Base-by-base conservation (phyloP, 75 land plant genomes). In the Selaginella moellendorffii region DNA sequence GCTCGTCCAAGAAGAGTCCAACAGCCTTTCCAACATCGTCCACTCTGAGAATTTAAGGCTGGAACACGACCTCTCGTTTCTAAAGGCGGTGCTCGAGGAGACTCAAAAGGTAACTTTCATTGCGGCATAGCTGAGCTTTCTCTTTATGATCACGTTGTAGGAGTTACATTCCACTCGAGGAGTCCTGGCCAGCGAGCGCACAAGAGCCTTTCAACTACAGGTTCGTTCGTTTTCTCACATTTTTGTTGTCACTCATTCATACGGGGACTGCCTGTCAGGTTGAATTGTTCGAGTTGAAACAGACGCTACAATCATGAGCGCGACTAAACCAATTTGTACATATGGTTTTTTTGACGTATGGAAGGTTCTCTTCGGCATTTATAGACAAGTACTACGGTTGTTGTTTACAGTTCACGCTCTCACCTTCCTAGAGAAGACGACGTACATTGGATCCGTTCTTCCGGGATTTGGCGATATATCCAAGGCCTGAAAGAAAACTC, bases 41-140 rank as follows among this genome's bases (percentile, higher is more conserved):
- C 96, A 88, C 62, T 67, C 90, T 26, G 96, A 93, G 67, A 93
- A 93, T 70, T 79, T 93, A 14, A 62, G 83, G 52, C 82, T 88
- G 69, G 96, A 93, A 53, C 98, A 93, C 80, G 96, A 93, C 68
- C 83, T 93, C 52, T 86, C 98, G 30, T 88, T 88, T 56, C 76
- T 88, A 17, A 93, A 83, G 76, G 98, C 98, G 28, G 89, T 93
- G 54, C 64, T 88, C 42, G 96, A 93, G 63, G 98, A 88, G 54
- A 89, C 98, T 14, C 96, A 93, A 42, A 93, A 83, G 98, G 98
- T 85, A 65, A 23, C 31, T 2, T 28, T 10, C n/a, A 10, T 63
- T 42, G 29, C 21, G 23, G 17, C 27, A 8, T 54, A 24, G 14
- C 21, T 28, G 20, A 27, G 21, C 27, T 23, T 20, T 14, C 5